Evolutionary conservation across 257 asterid species (phyloP).

Genomic region (Prunella vulgaris): DNA sequence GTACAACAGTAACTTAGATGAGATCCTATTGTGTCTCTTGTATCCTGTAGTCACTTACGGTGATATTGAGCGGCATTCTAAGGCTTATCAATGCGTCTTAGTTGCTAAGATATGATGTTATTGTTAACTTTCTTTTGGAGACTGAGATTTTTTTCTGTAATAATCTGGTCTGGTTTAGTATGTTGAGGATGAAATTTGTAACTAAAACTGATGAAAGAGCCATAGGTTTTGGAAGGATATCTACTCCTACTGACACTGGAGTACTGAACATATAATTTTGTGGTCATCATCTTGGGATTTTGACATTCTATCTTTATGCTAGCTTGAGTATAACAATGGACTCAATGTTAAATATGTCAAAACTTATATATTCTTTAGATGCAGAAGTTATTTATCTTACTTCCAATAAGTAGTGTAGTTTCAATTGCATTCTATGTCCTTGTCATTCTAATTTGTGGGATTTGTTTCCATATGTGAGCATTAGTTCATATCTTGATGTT

Average conservation of each 20-base stretch:
- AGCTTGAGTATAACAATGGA: background rate
- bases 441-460: background rate
- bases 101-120: background rate
- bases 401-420: background rate
- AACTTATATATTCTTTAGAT: background rate
- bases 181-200: background rate
- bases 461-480: slow-evolving; percentile 9
- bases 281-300: background rate
- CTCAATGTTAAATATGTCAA: background rate
- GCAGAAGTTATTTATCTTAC: background rate
- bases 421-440: background rate
- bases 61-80: background rate
- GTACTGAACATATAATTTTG: background rate
- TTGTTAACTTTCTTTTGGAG: background rate
- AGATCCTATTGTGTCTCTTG: slow-evolving; percentile 49
- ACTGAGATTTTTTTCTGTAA: background rate
- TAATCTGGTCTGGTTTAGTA: background rate
- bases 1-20: slow-evolving; percentile 57
- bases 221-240: background rate
- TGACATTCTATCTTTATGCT: background rate
- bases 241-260: background rate
- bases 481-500: slow-evolving; percentile 48
- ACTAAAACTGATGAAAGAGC: background rate
- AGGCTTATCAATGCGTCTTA: background rate
- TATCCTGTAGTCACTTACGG: background rate